These are phyloP conservation scores for Buddleja alternifolia DNA, from an alignment of 257 asterid species.

Conservation along the genomic window DNA sequence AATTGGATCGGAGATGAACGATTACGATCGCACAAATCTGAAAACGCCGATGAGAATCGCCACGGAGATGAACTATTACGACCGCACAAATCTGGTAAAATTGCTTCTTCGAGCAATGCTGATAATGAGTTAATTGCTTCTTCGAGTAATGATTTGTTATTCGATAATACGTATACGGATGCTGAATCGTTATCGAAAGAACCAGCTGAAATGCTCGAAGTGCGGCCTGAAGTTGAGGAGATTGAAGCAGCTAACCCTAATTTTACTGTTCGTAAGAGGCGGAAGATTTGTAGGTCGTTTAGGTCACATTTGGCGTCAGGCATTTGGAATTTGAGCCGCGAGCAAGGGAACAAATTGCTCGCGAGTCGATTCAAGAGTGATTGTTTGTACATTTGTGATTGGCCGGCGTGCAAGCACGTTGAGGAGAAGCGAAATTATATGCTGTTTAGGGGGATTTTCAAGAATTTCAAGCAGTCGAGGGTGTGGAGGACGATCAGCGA, in stretches of 20 bases:
- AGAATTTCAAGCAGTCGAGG: slow-evolving; percentile 75
- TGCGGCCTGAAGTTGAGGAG: slow-evolving; percentile 28
- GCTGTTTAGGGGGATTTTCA: slow-evolving; percentile 76
- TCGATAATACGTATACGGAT: slow-evolving; percentile 64
- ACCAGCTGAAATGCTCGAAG: slow-evolving; percentile 32
- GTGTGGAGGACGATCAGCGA: slow-evolving; percentile 85
- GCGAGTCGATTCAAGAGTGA: slow-evolving; percentile 73
- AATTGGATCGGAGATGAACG: too few species aligned
- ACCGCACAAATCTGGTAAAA: slow-evolving; percentile 21
- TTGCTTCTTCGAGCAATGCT: slow-evolving; percentile 41
- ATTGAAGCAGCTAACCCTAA: slow-evolving; percentile 21
- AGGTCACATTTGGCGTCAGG: slow-evolving; percentile 65
- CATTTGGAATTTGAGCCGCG: slow-evolving; percentile 69
- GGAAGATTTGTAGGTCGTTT: slow-evolving; percentile 42
- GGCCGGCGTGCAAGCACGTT: slow-evolving; percentile 72
- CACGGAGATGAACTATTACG: slow-evolving; percentile 20
- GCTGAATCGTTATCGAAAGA: slow-evolving; percentile 44
- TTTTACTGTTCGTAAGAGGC: slow-evolving; percentile 33
- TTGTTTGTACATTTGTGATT: slow-evolving; percentile 66
- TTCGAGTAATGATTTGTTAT: slow-evolving; percentile 70
- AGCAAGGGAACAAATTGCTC: slow-evolving; percentile 69
- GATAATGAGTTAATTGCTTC: slow-evolving; percentile 30
- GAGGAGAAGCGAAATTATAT: slow-evolving; percentile 79
- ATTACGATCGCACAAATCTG: slow-evolving; percentile 34
- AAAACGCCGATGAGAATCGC: slow-evolving; percentile 69